These are phyloP conservation scores for Coelastrella sp. DNA, from an alignment of 139 green algal species.

Conservation along the genomic window DNA sequence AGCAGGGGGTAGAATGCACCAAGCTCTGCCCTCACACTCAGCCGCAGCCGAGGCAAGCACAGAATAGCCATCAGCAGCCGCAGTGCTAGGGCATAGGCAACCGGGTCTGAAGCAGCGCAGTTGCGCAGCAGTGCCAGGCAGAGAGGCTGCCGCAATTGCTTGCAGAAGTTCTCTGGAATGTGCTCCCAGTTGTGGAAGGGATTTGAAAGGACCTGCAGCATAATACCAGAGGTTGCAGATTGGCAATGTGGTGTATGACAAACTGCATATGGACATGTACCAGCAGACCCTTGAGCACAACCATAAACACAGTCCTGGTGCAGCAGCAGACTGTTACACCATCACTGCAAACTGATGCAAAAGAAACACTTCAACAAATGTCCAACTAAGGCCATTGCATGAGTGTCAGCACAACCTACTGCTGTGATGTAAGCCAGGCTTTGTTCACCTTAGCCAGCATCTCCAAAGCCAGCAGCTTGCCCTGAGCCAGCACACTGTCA, in stretches of 20 bases:
- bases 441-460: conserved; percentile 86
- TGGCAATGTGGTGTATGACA: no score
- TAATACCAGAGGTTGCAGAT: neutral
- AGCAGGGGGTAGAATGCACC: conserved; percentile 92
- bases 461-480: conserved; percentile 95
- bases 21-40: conserved; percentile 83
- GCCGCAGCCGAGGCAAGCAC: conserved; percentile 60
- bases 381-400: no score
- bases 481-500: conserved; percentile 59
- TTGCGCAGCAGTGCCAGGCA: conserved; percentile 89
- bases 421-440: conserved; percentile 24
- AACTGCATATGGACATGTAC: no score
- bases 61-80: conserved; percentile 67
- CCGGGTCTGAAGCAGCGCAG: conserved; percentile 61
- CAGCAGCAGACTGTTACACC: no score
- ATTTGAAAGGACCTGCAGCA: conserved; percentile 63
- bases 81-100: conserved; percentile 65
- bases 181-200: conserved; percentile 75
- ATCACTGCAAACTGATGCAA: no score
- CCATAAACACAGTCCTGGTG: no score
- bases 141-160: conserved; percentile 85
- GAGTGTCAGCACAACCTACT: neutral
- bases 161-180: conserved; percentile 73
- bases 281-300: no score
- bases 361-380: no score